Conservation (phyloP, 805 yeast species). For the Nakazawaea wyomingensis region DNA sequence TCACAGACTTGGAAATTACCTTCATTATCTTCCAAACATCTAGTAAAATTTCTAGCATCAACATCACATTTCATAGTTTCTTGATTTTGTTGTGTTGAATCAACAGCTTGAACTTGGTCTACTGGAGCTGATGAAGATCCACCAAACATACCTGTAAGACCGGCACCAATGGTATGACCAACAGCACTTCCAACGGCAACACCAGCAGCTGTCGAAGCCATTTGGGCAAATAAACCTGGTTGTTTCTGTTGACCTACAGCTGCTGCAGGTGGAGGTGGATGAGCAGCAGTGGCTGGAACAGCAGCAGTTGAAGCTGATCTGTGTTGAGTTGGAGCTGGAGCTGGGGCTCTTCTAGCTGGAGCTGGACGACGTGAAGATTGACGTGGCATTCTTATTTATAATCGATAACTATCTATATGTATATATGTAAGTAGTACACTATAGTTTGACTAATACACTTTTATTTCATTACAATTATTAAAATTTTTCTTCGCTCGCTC, state of each 20-base stretch:
- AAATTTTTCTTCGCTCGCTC: conserved; percentile 1
- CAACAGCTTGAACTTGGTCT: conserved; percentile 32
- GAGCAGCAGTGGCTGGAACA: conserved; percentile 43
- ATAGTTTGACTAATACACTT: no score
- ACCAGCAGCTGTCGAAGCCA: conserved; percentile 99
- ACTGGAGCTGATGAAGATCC: conserved; percentile 58
- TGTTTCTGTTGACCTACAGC: conserved; percentile 48
- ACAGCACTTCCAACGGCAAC: conserved; percentile 98
- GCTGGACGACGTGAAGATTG: conserved; percentile 35
- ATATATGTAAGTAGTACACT: no score
- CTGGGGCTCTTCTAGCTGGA: conserved; percentile 33
- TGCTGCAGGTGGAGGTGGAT: conserved; percentile 40
- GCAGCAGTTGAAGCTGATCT: conserved; percentile 81
- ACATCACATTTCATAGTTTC: conserved; percentile 68
- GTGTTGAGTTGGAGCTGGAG: conserved; percentile 39
- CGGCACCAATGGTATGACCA: conserved; percentile 96
- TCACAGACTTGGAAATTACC: conserved; percentile 98
- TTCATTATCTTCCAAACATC: conserved; percentile 87
- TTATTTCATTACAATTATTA: conserved; percentile 2
- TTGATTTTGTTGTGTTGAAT: conserved; percentile 24
- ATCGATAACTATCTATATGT: no score
- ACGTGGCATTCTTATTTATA: conserved; percentile 28
- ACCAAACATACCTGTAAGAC: conserved; percentile 83
- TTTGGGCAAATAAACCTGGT: conserved; percentile 92
- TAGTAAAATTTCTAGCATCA: conserved; percentile 92